These are phyloP conservation scores for Aspergillus neotritici DNA, from an alignment of 2,329 filamentous ascomycete genomes.

Conservation along the genomic window DNA sequence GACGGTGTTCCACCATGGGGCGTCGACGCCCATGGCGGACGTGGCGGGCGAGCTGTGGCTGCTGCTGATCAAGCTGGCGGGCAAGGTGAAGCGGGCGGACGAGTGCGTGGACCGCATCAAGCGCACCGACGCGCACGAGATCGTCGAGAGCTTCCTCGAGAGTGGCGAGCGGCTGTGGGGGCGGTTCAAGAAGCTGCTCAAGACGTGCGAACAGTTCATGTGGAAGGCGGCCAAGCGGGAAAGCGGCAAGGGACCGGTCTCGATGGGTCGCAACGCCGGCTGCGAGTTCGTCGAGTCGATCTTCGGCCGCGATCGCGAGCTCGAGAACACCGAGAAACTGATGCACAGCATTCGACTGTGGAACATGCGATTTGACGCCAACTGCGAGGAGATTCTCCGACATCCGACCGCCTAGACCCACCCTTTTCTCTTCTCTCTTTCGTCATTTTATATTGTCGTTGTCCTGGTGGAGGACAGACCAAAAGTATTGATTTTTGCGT, in stretches of 20 bases:
- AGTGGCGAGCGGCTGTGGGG: conserved; percentile 80
- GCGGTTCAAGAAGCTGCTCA: conserved; percentile 79
- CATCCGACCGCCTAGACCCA: conserved; percentile 39
- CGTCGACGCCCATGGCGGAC: conserved; percentile 76
- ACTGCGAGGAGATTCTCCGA: conserved; percentile 82
- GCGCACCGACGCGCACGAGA: conserved; percentile 65
- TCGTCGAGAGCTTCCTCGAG: conserved; percentile 84
- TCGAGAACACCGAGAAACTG: conserved; percentile 84
- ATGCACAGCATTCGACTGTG: conserved; percentile 85
- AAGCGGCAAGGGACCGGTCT: conserved; percentile 57
- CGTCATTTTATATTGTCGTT: conserved; percentile 4
- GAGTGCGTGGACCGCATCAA: conserved; percentile 69
- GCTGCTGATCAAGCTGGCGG: conserved; percentile 84
- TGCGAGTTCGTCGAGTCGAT: conserved; percentile 94
- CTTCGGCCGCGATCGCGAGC: conserved; percentile 84
- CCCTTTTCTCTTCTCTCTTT: conserved; percentile 1
- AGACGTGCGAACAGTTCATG: conserved; percentile 91
- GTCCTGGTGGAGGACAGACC: too few species aligned
- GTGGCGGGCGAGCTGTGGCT: conserved; percentile 95
- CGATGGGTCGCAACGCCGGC: conserved; percentile 86
- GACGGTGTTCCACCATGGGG: conserved; percentile 86
- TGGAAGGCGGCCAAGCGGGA: conserved; percentile 76
- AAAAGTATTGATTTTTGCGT: too few species aligned
- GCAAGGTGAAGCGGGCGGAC: conserved; percentile 87
- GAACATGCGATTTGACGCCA: conserved; percentile 91